Evolutionary conservation across 148 eudicot genomes (phyloP), one percentile per base, ranked within the genome.

Genomic region (Simmondsia chinensis): DNA sequence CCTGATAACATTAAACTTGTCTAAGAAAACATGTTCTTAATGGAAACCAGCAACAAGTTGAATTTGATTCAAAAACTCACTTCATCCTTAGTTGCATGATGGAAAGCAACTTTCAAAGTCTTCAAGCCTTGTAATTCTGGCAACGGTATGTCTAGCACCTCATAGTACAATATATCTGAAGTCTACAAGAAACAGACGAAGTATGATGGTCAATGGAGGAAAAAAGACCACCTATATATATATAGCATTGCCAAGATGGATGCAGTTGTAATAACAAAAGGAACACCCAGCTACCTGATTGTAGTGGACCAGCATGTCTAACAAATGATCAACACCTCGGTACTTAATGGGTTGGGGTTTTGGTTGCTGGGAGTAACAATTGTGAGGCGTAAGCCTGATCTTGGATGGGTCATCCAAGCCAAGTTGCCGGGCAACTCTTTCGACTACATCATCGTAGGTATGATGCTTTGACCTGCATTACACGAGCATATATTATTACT

Each of bases 331-430:
- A 54, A 72, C 83, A 12, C 83, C 97, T 12, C 97, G 73, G 32
- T 88, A 88, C 54, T 77, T 83, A 26, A 88, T 88, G 25, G 91
- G 97, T 56, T 88, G 94, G 22, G 97, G 97, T 51, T 88, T 88
- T 43, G 97, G 97, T 50, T 83, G 97, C 66, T 88, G 94, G 41
- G 94, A 80, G 71, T 83, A 88, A 51, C 94, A 83, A 54, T 88
- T 88, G 61, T 88, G 97, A 61, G 97, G 65, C 33, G 97, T 83
- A 66, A 88, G 87, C 66, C 97, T 80, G 33, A 88, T 73, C 65
- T 88, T 88, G 2, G 94, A 80, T 50, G 97, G 79, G 69, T 88
- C 97, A 28, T 75, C 81, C 83, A 88, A 57, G 49, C 69, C 75
- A 73, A 88, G 82, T 39, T 77, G 79, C 40, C 52, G 82, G 33